Conservation (phyloP, 495 filamentous ascomycete genomes). For the Daldinia childiae region DNA sequence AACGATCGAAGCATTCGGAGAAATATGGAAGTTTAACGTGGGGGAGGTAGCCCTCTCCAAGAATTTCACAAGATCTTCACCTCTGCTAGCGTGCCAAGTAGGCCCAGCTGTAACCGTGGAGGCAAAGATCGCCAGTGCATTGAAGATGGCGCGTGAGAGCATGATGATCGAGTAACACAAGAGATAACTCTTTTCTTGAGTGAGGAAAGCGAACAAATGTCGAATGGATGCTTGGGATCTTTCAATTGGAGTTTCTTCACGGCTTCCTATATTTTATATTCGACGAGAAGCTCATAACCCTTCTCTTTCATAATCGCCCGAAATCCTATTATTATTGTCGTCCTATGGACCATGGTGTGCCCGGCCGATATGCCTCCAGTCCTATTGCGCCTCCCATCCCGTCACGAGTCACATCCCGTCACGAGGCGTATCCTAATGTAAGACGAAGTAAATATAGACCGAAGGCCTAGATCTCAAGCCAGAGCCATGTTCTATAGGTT, state of each 20-base stretch:
- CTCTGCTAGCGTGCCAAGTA: constrained; percentile 1
- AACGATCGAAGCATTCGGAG: constrained; percentile 1
- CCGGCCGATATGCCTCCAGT: background rate
- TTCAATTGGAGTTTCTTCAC: background rate
- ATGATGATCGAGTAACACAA: constrained; percentile 4
- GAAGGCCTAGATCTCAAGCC: background rate
- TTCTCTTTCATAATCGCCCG: background rate
- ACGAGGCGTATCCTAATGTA: background rate
- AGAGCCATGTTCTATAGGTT: background rate
- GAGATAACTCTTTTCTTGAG: background rate
- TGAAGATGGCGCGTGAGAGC: constrained; percentile 1
- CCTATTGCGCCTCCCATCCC: constrained; percentile 4
- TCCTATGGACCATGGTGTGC: background rate
- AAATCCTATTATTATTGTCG: background rate
- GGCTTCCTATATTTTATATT: background rate
- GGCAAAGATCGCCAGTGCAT: constrained; percentile 7
- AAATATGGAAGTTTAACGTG: background rate
- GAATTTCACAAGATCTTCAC: constrained; percentile 10
- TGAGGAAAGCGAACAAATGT: background rate
- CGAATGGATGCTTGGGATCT: background rate
- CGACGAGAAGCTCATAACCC: background rate
- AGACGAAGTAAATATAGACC: background rate
- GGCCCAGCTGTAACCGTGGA: background rate
- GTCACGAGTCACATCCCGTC: constrained; percentile 1
- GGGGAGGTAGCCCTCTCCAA: constrained; percentile 1